Conservation (phyloP, 306 rosid species). For the Dryas alaskensis region DNA sequence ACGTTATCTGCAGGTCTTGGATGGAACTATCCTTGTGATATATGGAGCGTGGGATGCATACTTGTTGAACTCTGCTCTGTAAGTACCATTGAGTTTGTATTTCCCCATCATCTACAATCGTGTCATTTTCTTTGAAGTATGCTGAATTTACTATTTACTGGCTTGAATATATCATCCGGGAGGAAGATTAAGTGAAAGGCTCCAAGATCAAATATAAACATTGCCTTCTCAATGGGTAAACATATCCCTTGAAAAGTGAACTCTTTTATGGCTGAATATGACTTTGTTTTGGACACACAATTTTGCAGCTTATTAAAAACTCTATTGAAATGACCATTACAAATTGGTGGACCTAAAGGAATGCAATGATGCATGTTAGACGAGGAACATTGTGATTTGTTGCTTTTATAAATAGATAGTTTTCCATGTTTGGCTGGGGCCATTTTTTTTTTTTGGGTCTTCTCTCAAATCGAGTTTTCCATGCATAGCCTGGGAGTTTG, state of each 20-base stretch:
- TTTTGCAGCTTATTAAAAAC: background rate
- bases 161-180: background rate
- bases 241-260: background rate
- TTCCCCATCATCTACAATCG: background rate
- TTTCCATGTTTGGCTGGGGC: background rate
- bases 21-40: conserved; percentile 84
- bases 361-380: background rate
- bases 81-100: conserved; percentile 34
- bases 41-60: conserved; percentile 89
- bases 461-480: background rate
- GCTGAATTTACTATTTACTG: no score
- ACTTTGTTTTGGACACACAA: background rate
- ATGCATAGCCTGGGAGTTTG: background rate
- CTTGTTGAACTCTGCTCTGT: conserved; percentile 85
- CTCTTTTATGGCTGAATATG: background rate
- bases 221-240: background rate
- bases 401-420: background rate
- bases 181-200: background rate
- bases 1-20: conserved; percentile 65
- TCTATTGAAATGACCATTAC: background rate
- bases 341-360: background rate
- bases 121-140: background rate
- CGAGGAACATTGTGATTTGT: background rate
- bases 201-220: background rate
- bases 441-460: background rate